A percentile compares a stretch with the other conserved stretches of the same genome.
phyloP scores from a whole-genome alignment of 2,329 filamentous ascomycete species.

The Blastomyces emzantsi region DNA sequence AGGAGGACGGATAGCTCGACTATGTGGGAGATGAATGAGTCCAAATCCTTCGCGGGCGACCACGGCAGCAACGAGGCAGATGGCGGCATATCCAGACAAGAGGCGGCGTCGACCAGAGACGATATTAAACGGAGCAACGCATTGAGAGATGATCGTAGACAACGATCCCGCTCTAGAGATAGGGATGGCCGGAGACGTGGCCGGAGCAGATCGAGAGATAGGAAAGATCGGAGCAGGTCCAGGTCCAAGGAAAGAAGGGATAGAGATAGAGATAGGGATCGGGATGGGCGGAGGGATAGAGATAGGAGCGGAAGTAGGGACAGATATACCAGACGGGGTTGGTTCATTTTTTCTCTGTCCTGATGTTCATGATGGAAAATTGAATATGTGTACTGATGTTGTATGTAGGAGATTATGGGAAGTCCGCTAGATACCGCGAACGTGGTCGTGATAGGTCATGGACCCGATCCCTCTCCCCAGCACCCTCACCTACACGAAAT shows the following conservation, averaged over 20 bases:
- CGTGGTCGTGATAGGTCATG: slow-evolving; percentile 21
- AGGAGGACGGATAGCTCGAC: slow-evolving; percentile 50
- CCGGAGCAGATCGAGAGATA: slow-evolving; percentile 37
- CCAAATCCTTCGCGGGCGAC: slow-evolving; percentile 21
- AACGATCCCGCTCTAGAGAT: slow-evolving; percentile 34
- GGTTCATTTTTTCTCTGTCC: slow-evolving; percentile 9
- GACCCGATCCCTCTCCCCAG: slow-evolving; percentile 26
- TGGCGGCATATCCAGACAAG: slow-evolving; percentile 31
- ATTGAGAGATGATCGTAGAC: slow-evolving; percentile 32
- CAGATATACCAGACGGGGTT: slow-evolving; percentile 33
- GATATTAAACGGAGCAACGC: slow-evolving; percentile 31
- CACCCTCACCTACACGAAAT: slow-evolving; percentile 27
- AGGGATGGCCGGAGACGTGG: slow-evolving; percentile 33
- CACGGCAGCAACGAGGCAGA: slow-evolving; percentile 23
- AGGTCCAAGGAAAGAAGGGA: slow-evolving; percentile 34
- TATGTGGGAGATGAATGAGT: slow-evolving; percentile 49
- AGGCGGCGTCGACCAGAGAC: slow-evolving; percentile 27
- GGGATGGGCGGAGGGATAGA: slow-evolving; percentile 25
- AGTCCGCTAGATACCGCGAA: slow-evolving; percentile 29
- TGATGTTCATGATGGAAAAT: slow-evolving; percentile 4
- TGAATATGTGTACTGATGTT: neutral
- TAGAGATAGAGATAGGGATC: slow-evolving; percentile 32
- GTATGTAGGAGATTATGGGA: slow-evolving; percentile 15
- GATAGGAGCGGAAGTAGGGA: slow-evolving; percentile 29
- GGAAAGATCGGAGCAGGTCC: slow-evolving; percentile 28